Percentiles rank a stretch among this genome's conserved stretches.
These are phyloP conservation scores for Fraxinus floribunda DNA, from an alignment of 305 asterid species.

Conservation along the genomic window DNA sequence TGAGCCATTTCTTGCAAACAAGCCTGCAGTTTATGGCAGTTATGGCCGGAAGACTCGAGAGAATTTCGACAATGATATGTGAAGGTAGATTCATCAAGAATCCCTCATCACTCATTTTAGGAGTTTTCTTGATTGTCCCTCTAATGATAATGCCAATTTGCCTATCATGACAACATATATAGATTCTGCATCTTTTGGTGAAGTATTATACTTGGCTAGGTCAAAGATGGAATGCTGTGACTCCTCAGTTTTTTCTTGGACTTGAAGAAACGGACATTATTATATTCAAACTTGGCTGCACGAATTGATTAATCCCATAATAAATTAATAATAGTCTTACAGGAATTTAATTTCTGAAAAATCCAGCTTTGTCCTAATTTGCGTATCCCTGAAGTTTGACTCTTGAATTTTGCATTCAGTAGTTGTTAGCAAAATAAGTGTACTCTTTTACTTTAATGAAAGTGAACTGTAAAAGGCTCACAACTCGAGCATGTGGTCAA, in stretches of 20 bases:
- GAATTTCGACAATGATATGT: conserved; percentile 38
- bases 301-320: not conserved
- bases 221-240: not conserved
- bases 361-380: too few relatives aligned
- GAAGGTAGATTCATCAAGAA: conserved; percentile 40
- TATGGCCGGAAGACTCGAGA: conserved; percentile 42
- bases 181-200: not conserved
- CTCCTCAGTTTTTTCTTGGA: not conserved
- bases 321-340: not conserved
- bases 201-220: not conserved
- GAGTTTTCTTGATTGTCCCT: not conserved
- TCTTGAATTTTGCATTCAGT: not conserved
- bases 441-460: not conserved
- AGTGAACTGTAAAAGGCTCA: not conserved
- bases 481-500: not conserved
- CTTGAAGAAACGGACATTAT: not conserved
- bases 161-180: not conserved
- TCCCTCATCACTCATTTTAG: not conserved
- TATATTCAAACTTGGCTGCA: not conserved
- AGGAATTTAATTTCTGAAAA: not conserved
- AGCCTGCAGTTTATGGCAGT: conserved; percentile 35
- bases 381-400: not conserved
- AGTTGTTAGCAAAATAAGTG: not conserved
- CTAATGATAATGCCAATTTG: not conserved
- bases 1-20: conserved; percentile 49